A percentile compares a stretch with the other conserved stretches of the same genome.
Evolutionary conservation across 2,329 filamentous ascomycete species (phyloP).

Genomic region (Botrytis paeoniae): DNA sequence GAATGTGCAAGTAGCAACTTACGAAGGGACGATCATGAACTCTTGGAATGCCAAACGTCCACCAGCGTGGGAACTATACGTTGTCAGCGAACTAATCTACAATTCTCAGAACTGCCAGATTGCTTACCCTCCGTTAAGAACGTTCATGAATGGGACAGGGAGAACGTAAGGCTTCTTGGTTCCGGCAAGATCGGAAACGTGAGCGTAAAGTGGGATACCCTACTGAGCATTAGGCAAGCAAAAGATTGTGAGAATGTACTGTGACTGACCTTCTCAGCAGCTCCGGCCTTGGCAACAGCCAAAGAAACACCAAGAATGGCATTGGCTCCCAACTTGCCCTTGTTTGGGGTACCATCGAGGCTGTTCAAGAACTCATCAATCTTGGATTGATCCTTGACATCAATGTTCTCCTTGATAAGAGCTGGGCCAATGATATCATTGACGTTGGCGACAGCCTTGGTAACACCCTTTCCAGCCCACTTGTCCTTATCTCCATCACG

Average conservation of each 20-base stretch:
- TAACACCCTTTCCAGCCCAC: constrained; percentile 84
- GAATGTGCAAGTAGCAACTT: constrained; percentile 40
- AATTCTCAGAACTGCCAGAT: not conserved
- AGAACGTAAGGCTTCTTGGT: constrained; percentile 92
- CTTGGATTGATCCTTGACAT: constrained; percentile 83
- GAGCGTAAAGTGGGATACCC: constrained; percentile 81
- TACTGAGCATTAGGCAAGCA: constrained; percentile 33
- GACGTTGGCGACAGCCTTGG: constrained; percentile 83
- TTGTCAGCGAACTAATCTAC: constrained; percentile 24
- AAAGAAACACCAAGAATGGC: constrained; percentile 82
- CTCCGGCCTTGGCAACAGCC: constrained; percentile 83
- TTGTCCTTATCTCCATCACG: constrained; percentile 85
- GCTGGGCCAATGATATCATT: constrained; percentile 77
- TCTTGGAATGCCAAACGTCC: constrained; percentile 93
- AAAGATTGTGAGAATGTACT: not conserved
- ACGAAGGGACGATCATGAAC: constrained; percentile 91
- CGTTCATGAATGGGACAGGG: constrained; percentile 90
- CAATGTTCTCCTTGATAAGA: constrained; percentile 76
- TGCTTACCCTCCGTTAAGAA: constrained; percentile 67
- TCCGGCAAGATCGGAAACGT: constrained; percentile 81
- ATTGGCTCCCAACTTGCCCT: constrained; percentile 84
- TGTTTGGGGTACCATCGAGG: constrained; percentile 81
- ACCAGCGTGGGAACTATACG: constrained; percentile 82
- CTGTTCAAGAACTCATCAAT: constrained; percentile 82
- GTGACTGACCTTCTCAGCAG: constrained; percentile 71